These are phyloP conservation scores for Celoporthe dispersa DNA, from an alignment of 2,329 filamentous ascomycete species.

Conservation along the genomic window DNA sequence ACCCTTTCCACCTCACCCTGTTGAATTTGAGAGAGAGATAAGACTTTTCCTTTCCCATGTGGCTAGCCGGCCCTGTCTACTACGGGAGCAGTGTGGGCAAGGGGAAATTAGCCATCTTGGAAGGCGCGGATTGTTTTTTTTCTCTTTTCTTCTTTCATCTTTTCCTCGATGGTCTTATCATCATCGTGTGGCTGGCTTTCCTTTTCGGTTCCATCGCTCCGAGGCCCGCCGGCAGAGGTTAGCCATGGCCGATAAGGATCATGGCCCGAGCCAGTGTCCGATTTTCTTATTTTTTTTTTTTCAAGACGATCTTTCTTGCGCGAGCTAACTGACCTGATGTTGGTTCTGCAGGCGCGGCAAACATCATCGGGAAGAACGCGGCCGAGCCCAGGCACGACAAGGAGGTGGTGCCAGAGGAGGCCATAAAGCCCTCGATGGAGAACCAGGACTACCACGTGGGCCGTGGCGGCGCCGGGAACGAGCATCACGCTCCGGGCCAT, in stretches of 20 bases:
- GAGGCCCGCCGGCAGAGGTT: neutral
- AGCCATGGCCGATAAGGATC: constrained; percentile 4
- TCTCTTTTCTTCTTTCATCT: too few species aligned
- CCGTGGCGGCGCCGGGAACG: constrained; percentile 65
- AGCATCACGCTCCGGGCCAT: constrained; percentile 42
- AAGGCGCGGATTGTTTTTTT: neutral
- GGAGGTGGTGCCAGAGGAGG: constrained; percentile 57
- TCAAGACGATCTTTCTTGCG: neutral
- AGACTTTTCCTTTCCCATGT: neutral
- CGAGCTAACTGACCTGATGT: neutral
- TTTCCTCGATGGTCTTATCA: neutral
- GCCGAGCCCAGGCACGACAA: constrained; percentile 50
- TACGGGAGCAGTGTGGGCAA: neutral
- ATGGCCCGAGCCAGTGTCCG: neutral
- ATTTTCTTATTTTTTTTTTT: too few species aligned
- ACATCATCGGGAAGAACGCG: constrained; percentile 57
- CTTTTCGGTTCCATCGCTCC: neutral
- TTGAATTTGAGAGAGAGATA: neutral
- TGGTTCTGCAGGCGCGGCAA: constrained; percentile 54
- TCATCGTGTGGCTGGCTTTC: constrained; percentile 7
- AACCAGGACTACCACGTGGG: constrained; percentile 60
- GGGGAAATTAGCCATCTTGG: neutral
- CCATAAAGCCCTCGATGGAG: constrained; percentile 53
- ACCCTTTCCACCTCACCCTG: neutral
- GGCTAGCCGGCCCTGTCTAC: neutral